A percentile compares a stretch with the other conserved stretches of the same genome.
These are phyloP conservation scores for Withania somnifera DNA, from an alignment of 305 asterid genomes.

Conservation along the genomic window DNA sequence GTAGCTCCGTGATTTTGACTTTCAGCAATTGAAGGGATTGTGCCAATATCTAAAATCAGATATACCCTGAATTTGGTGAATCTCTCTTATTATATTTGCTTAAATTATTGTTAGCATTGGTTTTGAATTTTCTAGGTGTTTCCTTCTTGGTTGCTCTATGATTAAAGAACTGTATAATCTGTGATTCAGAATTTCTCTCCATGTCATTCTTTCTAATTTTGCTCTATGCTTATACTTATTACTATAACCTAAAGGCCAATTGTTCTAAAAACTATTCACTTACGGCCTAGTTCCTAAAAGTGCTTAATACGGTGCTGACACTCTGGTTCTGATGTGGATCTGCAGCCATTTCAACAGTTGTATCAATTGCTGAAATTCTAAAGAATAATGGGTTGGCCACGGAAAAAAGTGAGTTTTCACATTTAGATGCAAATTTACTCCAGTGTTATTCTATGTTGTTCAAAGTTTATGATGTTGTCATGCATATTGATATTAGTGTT, in stretches of 20 bases:
- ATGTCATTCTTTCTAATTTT: background rate
- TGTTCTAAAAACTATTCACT: background rate
- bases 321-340: slow-evolving; percentile 6
- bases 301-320: background rate
- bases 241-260: background rate
- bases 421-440: background rate
- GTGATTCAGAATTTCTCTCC: background rate
- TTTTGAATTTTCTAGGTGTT: background rate
- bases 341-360: slow-evolving; percentile 71
- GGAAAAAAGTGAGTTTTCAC: slow-evolving; percentile 57
- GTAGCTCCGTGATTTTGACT: background rate
- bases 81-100: background rate
- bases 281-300: background rate
- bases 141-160: background rate
- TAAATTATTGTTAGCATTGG: background rate
- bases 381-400: slow-evolving; percentile 73
- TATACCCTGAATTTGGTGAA: background rate
- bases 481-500: background rate
- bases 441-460: background rate
- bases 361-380: slow-evolving; percentile 63
- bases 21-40: background rate
- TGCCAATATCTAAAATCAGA: background rate
- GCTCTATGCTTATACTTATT: background rate
- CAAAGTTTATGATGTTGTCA: background rate
- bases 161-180: background rate